Base-by-base conservation (phyloP, 2,329 filamentous ascomycete genomes). In the Xylaria sp. region DNA sequence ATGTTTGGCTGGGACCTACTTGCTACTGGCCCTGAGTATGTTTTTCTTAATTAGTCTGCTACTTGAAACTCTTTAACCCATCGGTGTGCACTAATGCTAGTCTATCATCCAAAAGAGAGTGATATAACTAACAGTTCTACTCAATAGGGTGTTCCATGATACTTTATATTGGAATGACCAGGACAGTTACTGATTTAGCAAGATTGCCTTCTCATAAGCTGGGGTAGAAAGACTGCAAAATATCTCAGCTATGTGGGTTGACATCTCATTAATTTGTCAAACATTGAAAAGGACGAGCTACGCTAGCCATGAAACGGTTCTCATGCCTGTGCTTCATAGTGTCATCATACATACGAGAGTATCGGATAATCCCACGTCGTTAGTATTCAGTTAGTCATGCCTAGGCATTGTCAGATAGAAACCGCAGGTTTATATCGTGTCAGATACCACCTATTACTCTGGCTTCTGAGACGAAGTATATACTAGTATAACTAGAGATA, bases 1-100 rank as follows among this genome's bases (percentile, higher is more conserved):
- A 85, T 82, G 54, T 85, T 90, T 73, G 84, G 84, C 1, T 90
- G 87, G 88, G 82, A 86, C 18, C 77, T 90, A 37, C 82, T 84
- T 55, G 84, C 86, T 20, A 86, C 82, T 1, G 87, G 87, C 1
- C 83, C 85, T 7, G 87, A 89, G 81, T 82, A 76, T 65, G 83
- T 87, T 31, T 41, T 44, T 23, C 50, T 54, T 41, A 23, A 8
- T 13, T 41, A 37, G 12, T 55, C 13, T 50, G 13, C 2, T 13
- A 7, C 18, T 13, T 15, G 0, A n/a, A 20, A 10, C 34, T 13
- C 51, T 20, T 51, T 13, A 0, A 15, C 8, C 7, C 13, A n/a
- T n/a, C 2, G 13, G 10, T 3, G 1, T 46, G 6, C 18, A 28
- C 13, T 18, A 3, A 39, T 52, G 23, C 13, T 39, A 1, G 28